These are phyloP conservation scores for Cystoisospora suis DNA, from an alignment of 169 alveolate genomes.

Conservation along the genomic window DNA sequence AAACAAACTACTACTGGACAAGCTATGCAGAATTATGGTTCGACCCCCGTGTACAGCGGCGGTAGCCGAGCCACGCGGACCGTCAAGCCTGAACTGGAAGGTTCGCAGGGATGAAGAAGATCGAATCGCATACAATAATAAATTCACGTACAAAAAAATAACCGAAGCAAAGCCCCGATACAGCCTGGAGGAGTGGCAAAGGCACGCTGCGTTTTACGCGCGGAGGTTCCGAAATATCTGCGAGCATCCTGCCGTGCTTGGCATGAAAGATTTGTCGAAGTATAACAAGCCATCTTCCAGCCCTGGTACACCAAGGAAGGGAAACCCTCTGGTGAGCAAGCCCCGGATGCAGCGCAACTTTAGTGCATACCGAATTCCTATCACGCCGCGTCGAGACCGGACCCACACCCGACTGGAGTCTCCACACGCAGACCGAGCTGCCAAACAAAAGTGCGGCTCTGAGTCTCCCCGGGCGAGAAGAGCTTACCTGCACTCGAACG, in stretches of 20 bases:
- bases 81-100: background rate
- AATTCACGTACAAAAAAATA: background rate
- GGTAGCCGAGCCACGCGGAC: background rate
- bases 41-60: conserved; percentile 24
- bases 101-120: background rate
- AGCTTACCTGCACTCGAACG: background rate
- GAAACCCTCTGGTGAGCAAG: background rate
- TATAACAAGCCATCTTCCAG: background rate
- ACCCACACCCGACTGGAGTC: background rate
- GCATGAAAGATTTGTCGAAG: background rate
- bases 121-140: conserved; percentile 4
- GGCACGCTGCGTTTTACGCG: conserved; percentile 25
- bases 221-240: conserved; percentile 6
- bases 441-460: background rate
- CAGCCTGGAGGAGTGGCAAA: conserved; percentile 16
- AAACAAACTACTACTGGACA: conserved; percentile 9
- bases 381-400: background rate
- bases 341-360: conserved; percentile 3
- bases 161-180: conserved; percentile 5
- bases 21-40: background rate
- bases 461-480: background rate
- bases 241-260: conserved; percentile 1
- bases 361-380: conserved; percentile 1
- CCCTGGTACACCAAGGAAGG: background rate
- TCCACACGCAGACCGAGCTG: background rate